Evolutionary conservation across 2,329 filamentous ascomycete species (phyloP).

Genomic region (Colletotrichum tanaceti): DNA sequence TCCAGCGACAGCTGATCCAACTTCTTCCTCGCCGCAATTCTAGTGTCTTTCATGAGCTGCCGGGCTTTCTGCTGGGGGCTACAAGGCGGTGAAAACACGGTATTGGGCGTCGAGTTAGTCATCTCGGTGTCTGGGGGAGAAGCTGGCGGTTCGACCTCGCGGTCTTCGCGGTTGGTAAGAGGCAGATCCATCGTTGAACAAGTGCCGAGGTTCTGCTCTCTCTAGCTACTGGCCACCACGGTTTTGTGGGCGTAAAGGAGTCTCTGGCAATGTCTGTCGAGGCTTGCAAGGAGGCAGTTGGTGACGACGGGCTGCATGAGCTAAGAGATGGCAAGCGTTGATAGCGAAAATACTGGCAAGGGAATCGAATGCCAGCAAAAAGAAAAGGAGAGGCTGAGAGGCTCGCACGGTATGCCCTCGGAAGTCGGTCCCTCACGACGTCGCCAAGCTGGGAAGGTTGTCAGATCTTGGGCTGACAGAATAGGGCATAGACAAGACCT

Average conservation of each 20-base stretch:
- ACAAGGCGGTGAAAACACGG: conserved; percentile 60
- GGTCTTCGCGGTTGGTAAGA: conserved; percentile 38
- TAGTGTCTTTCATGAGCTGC: conserved; percentile 51
- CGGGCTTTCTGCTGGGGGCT: conserved; percentile 55
- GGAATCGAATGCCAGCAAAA: not conserved
- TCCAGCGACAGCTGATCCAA: conserved; percentile 64
- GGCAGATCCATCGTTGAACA: conserved; percentile 18
- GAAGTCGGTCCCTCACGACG: not conserved
- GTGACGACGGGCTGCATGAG: too few species aligned
- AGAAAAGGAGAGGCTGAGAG: conserved; percentile 23
- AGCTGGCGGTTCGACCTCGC: conserved; percentile 48
- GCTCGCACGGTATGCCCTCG: not conserved
- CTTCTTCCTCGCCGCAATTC: conserved; percentile 60
- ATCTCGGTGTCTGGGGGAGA: conserved; percentile 41
- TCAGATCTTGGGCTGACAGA: conserved; percentile 3
- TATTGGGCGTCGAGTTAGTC: conserved; percentile 60
- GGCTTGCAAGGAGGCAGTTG: not conserved
- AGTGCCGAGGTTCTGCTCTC: not conserved
- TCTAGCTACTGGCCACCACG: too few species aligned
- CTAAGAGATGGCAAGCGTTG: not conserved
- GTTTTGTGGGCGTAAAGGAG: not conserved
- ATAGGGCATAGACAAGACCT: conserved; percentile 34
- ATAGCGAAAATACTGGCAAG: not conserved
- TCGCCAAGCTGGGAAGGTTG: not conserved
- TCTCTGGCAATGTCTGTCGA: not conserved